Conservation (phyloP, 805 yeast genomes). For the Isabelozyma rhagii region DNA sequence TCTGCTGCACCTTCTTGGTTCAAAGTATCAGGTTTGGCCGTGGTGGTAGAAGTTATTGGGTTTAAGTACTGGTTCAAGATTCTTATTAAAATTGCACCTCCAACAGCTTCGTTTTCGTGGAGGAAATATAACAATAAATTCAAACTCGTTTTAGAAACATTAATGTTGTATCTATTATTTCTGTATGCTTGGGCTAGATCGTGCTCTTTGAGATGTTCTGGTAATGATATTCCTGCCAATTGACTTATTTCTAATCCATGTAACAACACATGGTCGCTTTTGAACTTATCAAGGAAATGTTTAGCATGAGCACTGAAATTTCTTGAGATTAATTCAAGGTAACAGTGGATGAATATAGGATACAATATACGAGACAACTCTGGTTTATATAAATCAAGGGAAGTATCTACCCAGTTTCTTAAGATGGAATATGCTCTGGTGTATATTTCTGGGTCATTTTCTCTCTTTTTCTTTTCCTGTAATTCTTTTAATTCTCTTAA, state of each 20-base stretch:
- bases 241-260: constrained; percentile 77
- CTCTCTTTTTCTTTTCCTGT: constrained; percentile 43
- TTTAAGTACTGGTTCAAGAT: constrained; percentile 81
- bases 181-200: constrained; percentile 75
- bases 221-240: constrained; percentile 69
- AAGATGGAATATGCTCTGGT: constrained; percentile 77
- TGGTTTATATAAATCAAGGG: constrained; percentile 86
- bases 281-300: constrained; percentile 69
- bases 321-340: constrained; percentile 71
- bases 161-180: constrained; percentile 67
- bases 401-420: constrained; percentile 85
- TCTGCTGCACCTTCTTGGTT: constrained; percentile 46
- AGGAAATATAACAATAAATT: constrained; percentile 80
- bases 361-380: constrained; percentile 80
- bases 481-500: constrained; percentile 35
- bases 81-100: constrained; percentile 84
- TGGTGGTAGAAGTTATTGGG: constrained; percentile 40
- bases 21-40: constrained; percentile 33
- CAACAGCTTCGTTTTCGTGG: constrained; percentile 88
- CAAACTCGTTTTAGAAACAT: constrained; percentile 78
- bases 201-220: constrained; percentile 81
- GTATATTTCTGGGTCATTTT: constrained; percentile 67
- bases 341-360: constrained; percentile 91
- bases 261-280: constrained; percentile 65
- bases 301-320: constrained; percentile 61